Evolutionary conservation across 169 alveolate genomes (phyloP).

Genomic region (Plasmodium vinckei): DNA sequence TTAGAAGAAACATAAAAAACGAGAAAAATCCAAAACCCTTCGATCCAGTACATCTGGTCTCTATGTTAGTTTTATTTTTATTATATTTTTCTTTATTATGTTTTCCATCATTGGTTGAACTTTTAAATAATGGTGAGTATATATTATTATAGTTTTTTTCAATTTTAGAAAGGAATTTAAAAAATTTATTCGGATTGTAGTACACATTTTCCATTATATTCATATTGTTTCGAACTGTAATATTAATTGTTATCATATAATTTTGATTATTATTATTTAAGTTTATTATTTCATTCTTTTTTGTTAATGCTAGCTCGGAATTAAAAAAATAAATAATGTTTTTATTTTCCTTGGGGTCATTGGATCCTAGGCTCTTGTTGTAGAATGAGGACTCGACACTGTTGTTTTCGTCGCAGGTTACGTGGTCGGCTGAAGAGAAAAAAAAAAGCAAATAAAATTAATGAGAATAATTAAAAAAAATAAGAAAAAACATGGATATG

Average conservation of each 20-base stretch:
- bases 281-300: constrained; percentile 53
- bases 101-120: constrained; percentile 13
- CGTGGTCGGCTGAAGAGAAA: constrained; percentile 6
- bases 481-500: no score
- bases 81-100: constrained; percentile 20
- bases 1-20: neutral
- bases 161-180: constrained; percentile 34
- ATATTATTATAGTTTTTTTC: constrained; percentile 60
- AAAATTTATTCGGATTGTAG: constrained; percentile 51
- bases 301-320: constrained; percentile 46
- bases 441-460: neutral
- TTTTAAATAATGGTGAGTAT: constrained; percentile 37
- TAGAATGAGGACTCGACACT: constrained; percentile 27
- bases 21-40: neutral
- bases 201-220: constrained; percentile 41
- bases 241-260: constrained; percentile 28
- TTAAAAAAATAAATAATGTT: constrained; percentile 35
- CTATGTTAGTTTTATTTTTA: constrained; percentile 7
- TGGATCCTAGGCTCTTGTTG: constrained; percentile 3
- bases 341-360: constrained; percentile 22
- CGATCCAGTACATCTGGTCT: neutral
- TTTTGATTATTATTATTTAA: constrained; percentile 20
- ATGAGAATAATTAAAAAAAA: neutral
- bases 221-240: constrained; percentile 63
- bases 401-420: constrained; percentile 30